A percentile compares a stretch with the other conserved stretches of the same genome.
phyloP scores from a whole-genome alignment of 1,284 basidiomycete genomes.

The Rhodotorula sp. region DNA sequence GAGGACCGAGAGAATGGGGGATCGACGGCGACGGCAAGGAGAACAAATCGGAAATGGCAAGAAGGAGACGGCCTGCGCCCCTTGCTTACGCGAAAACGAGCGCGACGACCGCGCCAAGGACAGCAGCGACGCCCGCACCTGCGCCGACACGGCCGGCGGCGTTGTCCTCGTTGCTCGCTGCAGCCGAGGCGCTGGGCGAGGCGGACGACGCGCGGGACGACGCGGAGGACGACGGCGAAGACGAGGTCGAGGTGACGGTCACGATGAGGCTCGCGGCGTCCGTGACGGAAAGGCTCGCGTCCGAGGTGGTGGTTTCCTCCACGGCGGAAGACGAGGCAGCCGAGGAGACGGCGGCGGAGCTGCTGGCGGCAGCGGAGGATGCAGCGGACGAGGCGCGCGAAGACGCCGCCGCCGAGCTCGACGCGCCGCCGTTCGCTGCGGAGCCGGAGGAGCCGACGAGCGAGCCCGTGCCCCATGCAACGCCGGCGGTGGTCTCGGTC shows the following conservation, averaged over 20 bases:
- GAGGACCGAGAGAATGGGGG: background rate
- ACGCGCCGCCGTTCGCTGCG: background rate
- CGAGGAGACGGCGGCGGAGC: no score
- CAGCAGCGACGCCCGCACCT: background rate
- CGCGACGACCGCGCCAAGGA: background rate
- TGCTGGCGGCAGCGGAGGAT: no score
- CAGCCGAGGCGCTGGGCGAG: background rate
- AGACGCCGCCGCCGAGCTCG: background rate
- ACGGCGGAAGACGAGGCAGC: background rate
- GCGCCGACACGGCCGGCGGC: background rate
- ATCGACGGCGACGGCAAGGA: background rate
- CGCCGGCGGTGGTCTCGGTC: slow-evolving; percentile 6
- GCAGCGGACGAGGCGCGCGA: background rate
- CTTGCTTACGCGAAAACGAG: background rate
- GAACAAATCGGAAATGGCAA: background rate
- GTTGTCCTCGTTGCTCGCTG: background rate
- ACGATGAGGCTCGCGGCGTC: background rate
- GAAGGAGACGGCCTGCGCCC: background rate
- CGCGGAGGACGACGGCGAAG: background rate
- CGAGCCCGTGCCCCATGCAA: slow-evolving; percentile 13
- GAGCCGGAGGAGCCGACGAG: slow-evolving; percentile 1
- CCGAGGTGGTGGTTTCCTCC: no score
- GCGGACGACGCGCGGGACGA: background rate
- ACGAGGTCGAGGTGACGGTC: background rate
- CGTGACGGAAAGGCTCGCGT: no score